Evolutionary conservation across 371 early-diverging fungal genomes (phyloP), one percentile per base, ranked within the genome.

Genomic region (Nosema granulosis): DNA sequence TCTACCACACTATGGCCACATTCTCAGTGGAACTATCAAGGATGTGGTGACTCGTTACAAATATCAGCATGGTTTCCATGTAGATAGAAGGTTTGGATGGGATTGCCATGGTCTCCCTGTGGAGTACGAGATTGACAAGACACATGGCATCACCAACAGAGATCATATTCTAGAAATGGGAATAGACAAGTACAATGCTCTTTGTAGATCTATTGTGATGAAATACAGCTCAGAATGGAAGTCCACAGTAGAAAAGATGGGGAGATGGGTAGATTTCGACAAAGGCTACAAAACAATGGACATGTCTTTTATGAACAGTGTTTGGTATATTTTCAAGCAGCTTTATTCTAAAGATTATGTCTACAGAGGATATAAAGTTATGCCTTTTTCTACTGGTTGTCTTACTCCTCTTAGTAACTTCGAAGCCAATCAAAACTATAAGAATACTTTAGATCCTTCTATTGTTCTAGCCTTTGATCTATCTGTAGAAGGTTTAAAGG

Each of bases 51-150:
- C 97, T 12, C 89, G 99, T 70, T 99, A 91, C 88, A 96, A 94
- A 52, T 90, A 92, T 81, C 90, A 90, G 85, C 97, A 94, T 50
- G 97, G 96, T 63, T 94, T 93, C 86, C 88, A 92, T 81, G 97
- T 99, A 34, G 95, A 95, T 86, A 90, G 99, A 79, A 89, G 96
- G 71, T 96, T 96, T 82, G 99, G 99, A 73, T 99, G 98, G 97
- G 99, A 99, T 87, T 93, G 93, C 81, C 99, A 99, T 79, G 99
- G 99, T 73, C 88, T 99, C 38, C 99, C 99, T 29, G 93, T 99
- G 58, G 99, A 99, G 87, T 91, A 93, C 81, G 98, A 97, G 86
- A 96, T 99, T 85, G 98, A 99, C 86, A 97, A 98, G 88, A 90
- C 89, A 76, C 89, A 96, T 71, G 88, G 88, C 76, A 97, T 99